These are phyloP conservation scores for Calonectria fujianensis DNA, from an alignment of 2,329 filamentous ascomycete species.

Conservation along the genomic window DNA sequence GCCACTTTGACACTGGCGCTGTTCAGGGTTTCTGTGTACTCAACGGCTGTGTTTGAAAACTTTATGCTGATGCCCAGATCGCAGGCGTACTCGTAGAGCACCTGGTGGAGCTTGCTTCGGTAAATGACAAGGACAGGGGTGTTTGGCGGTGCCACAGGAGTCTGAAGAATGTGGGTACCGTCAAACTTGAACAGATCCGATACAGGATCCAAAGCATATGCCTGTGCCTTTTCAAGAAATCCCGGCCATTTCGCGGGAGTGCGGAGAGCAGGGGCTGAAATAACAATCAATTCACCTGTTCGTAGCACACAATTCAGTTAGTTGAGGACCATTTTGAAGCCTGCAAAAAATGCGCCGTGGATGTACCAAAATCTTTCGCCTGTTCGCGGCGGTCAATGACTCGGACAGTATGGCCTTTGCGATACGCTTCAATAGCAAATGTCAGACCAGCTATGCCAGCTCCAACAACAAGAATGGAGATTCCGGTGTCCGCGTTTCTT, in stretches of 20 bases:
- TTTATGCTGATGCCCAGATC: slow-evolving; percentile 7
- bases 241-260: slow-evolving; percentile 7
- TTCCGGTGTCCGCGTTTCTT: not conserved
- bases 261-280: slow-evolving; percentile 1
- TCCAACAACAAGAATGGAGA: slow-evolving; percentile 7
- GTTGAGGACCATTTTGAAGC: not conserved
- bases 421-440: slow-evolving; percentile 16
- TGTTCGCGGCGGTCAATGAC: slow-evolving; percentile 4
- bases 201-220: slow-evolving; percentile 1
- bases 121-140: slow-evolving; percentile 9
- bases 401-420: slow-evolving; percentile 4
- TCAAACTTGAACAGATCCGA: slow-evolving; percentile 16
- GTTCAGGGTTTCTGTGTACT: not conserved
- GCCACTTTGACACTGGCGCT: not conserved
- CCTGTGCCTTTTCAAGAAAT: slow-evolving; percentile 7
- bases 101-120: slow-evolving; percentile 14
- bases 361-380: slow-evolving; percentile 6
- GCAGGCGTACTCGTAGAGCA: slow-evolving; percentile 8
- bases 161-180: not conserved
- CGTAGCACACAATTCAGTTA: not conserved
- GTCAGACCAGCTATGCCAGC: slow-evolving; percentile 13
- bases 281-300: slow-evolving; percentile 9
- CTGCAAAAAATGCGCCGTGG: too few relatives aligned
- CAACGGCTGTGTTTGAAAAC: not conserved
- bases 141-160: not conserved